Percentiles rank a stretch among this genome's conserved stretches.
Evolutionary conservation across 1,284 basidiomycete species (phyloP).

Genomic region (Salmacisia buchloeana): DNA sequence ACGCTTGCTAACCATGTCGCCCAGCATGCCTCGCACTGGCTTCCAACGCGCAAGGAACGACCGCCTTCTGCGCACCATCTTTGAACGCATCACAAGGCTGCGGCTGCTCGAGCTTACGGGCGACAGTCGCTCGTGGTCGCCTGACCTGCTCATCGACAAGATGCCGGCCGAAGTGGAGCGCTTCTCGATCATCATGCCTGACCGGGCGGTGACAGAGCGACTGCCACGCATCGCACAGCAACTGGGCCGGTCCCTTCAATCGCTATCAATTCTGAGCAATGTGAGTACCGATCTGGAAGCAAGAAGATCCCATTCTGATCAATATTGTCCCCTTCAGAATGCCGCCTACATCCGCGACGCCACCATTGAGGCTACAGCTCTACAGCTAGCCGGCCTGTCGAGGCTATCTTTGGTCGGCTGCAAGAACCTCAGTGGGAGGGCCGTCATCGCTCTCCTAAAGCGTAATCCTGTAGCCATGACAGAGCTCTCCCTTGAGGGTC

Average conservation of each 20-base stretch:
- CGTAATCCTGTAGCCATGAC: constrained; percentile 16
- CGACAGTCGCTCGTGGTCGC: constrained; percentile 35
- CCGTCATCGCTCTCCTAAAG: constrained; percentile 27
- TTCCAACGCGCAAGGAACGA: constrained; percentile 21
- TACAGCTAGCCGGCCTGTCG: constrained; percentile 22
- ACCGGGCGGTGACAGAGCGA: constrained; percentile 17
- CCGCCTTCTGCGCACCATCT: constrained; percentile 26
- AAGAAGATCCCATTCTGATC: not conserved
- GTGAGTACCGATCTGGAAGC: not conserved
- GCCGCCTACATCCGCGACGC: constrained; percentile 35
- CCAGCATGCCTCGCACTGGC: not conserved
- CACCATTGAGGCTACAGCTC: constrained; percentile 22
- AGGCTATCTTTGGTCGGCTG: constrained; percentile 38
- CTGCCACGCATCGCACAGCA: constrained; percentile 21
- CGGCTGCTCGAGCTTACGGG: constrained; percentile 38
- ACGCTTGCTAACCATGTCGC: not conserved
- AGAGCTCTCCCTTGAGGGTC: constrained; percentile 38
- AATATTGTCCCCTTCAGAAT: constrained; percentile 14
- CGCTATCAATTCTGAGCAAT: constrained; percentile 7
- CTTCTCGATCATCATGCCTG: constrained; percentile 26
- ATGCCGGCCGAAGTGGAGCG: constrained; percentile 16
- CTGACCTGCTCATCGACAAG: constrained; percentile 21
- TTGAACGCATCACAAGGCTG: constrained; percentile 18
- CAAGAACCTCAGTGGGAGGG: constrained; percentile 32
- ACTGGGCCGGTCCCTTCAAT: constrained; percentile 15